A percentile compares a stretch with the other conserved stretches of the same genome.
Conservation (phyloP, 208 protist species). For the Acanthamoeba sp. region DNA sequence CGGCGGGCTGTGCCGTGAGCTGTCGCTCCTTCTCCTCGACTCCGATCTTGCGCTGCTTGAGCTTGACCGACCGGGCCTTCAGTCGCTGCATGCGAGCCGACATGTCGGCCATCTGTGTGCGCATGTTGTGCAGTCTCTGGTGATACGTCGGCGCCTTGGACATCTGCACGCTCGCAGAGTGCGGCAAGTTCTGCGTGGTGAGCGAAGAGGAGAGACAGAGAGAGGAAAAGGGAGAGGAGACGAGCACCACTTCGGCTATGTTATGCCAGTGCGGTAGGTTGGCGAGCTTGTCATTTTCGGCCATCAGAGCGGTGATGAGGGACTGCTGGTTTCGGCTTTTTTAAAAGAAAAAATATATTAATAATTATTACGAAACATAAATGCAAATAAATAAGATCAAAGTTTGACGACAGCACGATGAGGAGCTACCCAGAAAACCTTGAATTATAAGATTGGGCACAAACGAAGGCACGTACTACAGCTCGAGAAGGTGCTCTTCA, state of each 20-base stretch:
- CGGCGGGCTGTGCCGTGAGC: slow-evolving; percentile 61
- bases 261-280: slow-evolving; percentile 58
- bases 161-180: not conserved
- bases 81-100: slow-evolving; percentile 50
- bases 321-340: slow-evolving; percentile 68
- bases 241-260: slow-evolving; percentile 52
- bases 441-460: not conserved
- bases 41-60: slow-evolving; percentile 57
- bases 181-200: not conserved
- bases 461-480: not conserved
- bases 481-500: slow-evolving; percentile 45
- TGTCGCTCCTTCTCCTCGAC: slow-evolving; percentile 72
- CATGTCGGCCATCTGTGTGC: slow-evolving; percentile 27
- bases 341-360: slow-evolving; percentile 1
- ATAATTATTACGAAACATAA: not conserved
- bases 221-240: not conserved
- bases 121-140: slow-evolving; percentile 52
- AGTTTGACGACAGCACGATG: no score
- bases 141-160: slow-evolving; percentile 23
- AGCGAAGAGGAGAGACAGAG: not conserved
- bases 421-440: no score
- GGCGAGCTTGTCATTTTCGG: slow-evolving; percentile 26
- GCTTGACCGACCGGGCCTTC: slow-evolving; percentile 49
- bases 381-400: no score
- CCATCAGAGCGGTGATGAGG: slow-evolving; percentile 17